Evolutionary conservation across 306 rosid genomes (phyloP).

Genomic region (Lablab purpureus): DNA sequence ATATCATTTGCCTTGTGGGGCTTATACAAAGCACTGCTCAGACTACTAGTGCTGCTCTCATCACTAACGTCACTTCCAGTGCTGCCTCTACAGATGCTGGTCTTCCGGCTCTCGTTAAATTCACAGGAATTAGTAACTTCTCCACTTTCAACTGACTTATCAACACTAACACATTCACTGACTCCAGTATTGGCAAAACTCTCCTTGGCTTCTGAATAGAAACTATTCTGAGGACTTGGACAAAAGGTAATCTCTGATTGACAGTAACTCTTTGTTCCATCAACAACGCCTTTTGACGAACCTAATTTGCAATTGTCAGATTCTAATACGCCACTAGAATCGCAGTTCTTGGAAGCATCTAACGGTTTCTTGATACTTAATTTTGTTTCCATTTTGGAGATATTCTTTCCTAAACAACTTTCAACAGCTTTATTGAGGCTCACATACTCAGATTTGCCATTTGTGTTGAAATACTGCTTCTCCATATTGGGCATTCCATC

Average conservation of each 20-base stretch:
- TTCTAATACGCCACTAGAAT: conserved; percentile 52
- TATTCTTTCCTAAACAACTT: conserved; percentile 54
- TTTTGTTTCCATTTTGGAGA: conserved; percentile 52
- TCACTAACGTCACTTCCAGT: conserved; percentile 91
- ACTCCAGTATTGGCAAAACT: conserved; percentile 80
- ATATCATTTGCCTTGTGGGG: conserved; percentile 88
- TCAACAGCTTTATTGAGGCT: conserved; percentile 47
- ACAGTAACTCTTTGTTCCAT: conserved; percentile 48
- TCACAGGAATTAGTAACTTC: conserved; percentile 68
- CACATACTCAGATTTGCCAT: conserved; percentile 50
- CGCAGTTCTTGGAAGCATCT: conserved; percentile 50
- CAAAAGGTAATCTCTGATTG: conserved; percentile 56
- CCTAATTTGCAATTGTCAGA: conserved; percentile 50
- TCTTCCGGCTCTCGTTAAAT: conserved; percentile 81
- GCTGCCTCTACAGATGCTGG: conserved; percentile 86
- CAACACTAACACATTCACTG: conserved; percentile 76
- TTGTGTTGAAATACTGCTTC: conserved; percentile 43
- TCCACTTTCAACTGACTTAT: conserved; percentile 70
- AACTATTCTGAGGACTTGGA: conserved; percentile 77
- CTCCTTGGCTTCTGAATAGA: conserved; percentile 84
- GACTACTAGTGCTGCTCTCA: conserved; percentile 83
- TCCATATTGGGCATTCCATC: conserved; percentile 48
- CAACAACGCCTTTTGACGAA: conserved; percentile 53
- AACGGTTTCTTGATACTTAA: conserved; percentile 47
- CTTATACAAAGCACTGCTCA: conserved; percentile 77